Base-by-base conservation (phyloP, 2,329 filamentous ascomycete genomes). In the Nemania sp. region DNA sequence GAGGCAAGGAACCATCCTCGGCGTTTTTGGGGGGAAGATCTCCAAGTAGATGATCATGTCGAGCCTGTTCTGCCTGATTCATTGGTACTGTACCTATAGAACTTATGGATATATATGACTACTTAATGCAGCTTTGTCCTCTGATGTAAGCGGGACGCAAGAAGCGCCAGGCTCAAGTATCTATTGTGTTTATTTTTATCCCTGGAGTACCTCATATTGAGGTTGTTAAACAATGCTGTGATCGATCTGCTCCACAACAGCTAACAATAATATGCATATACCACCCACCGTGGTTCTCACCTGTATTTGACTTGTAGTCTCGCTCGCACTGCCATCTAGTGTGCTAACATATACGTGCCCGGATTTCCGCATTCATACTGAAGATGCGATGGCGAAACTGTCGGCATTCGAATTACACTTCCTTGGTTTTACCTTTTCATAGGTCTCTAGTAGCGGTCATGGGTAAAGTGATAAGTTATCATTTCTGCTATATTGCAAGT, bases 11-110 rank as follows among this genome's bases (percentile, higher is more conserved):
- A 53, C 22, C 41, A 53, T 70, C 61, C n/a, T 55, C 24, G 64
- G 64, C 64, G 64, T 59, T 70, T 70, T 49, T 22, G 15, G 22
- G n/a, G n/a, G n/a, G n/a, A n/a, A n/a, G 54, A 6, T 35, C 26
- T 59, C 26, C 27, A 13, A n/a, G 18, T 18, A 55, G 32, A 45
- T n/a, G n/a, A 22, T 38, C 7, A 18, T 27, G 53, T 15, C 20
- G 27, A 24, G 49, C 38, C 41, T 35, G 15, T 59, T 24, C 6
- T 47, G 11, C n/a, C 22, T 38, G 7, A 13, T 24, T 24, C 20
- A 5, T 56, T 57, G 2, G 24, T 35, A 20, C 35, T 32, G 26
- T 13, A 5, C 22, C 26, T 43, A 29, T 52, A 53, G 11, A 62
- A 26, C 13, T 53, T 10, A 53, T 8, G 35, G 32, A 45, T 15